A percentile compares a stretch with the other conserved stretches of the same genome.
phyloP scores from a whole-genome alignment of 176 grass and related monocot species.

The Dactylis glomerata region DNA sequence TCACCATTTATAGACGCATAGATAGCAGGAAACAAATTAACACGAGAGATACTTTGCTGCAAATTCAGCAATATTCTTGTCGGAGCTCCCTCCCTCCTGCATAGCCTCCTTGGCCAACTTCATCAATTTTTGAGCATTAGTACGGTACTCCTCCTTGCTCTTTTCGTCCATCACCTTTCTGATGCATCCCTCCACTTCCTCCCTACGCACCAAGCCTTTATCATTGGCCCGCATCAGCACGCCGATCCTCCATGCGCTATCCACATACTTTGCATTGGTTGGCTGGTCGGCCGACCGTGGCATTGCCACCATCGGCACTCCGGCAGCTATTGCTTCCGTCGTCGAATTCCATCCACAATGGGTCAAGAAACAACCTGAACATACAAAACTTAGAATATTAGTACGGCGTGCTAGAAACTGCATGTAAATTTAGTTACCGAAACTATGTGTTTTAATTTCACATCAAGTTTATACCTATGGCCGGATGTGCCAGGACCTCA shows the following conservation, averaged over 20 bases:
- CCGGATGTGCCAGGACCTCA: slow-evolving; percentile 19
- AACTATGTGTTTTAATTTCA: too few relatives aligned
- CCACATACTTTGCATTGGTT: slow-evolving; percentile 37
- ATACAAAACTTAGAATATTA: too few relatives aligned
- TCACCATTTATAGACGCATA: too few relatives aligned
- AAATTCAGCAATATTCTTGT: slow-evolving; percentile 35
- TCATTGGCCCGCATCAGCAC: background rate
- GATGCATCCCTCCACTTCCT: slow-evolving; percentile 17
- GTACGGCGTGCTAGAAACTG: too few relatives aligned
- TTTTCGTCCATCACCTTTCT: slow-evolving; percentile 23
- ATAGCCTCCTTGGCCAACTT: slow-evolving; percentile 28
- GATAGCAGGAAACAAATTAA: background rate
- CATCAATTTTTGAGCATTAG: slow-evolving; percentile 20
- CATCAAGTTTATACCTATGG: too few relatives aligned
- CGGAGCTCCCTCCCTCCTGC: slow-evolving; percentile 28
- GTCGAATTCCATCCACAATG: slow-evolving; percentile 65
- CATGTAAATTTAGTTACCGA: too few relatives aligned
- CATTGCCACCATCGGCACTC: slow-evolving; percentile 30
- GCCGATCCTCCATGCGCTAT: slow-evolving; percentile 37
- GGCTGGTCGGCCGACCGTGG: slow-evolving; percentile 46
- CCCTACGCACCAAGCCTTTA: background rate
- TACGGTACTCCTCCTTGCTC: background rate
- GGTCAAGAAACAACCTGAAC: slow-evolving; percentile 43
- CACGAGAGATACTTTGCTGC: background rate
- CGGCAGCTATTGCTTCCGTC: slow-evolving; percentile 7